Evolutionary conservation across 176 grass and related monocot genomes (phyloP).

Genomic region (Elymus sibiricus): DNA sequence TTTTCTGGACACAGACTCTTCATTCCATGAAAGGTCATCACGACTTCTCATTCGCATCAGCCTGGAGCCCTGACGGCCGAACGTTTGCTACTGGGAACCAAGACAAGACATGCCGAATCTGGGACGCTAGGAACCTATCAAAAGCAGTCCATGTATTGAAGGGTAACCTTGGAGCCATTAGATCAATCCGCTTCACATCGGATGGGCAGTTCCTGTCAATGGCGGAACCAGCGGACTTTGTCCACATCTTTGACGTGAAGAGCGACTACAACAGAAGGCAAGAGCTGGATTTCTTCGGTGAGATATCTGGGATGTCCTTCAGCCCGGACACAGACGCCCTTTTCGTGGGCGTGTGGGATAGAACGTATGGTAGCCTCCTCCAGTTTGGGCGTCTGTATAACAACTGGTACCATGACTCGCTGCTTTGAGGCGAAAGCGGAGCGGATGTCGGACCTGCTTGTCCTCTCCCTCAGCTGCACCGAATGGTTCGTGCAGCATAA

Average conservation of each 20-base stretch:
- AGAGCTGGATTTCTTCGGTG: constrained; percentile 97
- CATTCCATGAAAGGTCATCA: constrained; percentile 72
- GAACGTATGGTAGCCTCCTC: constrained; percentile 88
- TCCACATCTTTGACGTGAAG: constrained; percentile 73
- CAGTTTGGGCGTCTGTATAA: constrained; percentile 68
- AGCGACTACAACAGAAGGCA: constrained; percentile 72
- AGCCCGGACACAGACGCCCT: constrained; percentile 78
- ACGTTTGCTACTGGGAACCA: constrained; percentile 98
- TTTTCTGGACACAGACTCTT: constrained; percentile 50
- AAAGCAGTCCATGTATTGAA: constrained; percentile 67
- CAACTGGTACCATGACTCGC: constrained; percentile 66
- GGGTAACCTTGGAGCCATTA: constrained; percentile 88
- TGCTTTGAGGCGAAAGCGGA: constrained; percentile 45
- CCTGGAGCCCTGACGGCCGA: constrained; percentile 82
- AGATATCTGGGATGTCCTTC: constrained; percentile 83
- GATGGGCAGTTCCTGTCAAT: constrained; percentile 92
- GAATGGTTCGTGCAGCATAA: constrained; percentile 30
- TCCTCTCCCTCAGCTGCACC: constrained; percentile 1
- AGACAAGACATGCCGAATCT: constrained; percentile 96
- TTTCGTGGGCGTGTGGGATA: constrained; percentile 88
- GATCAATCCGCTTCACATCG: constrained; percentile 81
- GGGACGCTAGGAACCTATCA: constrained; percentile 82
- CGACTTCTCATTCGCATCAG: constrained; percentile 92
- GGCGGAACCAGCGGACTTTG: constrained; percentile 93
- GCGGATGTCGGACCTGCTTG: constrained; percentile 14